These are phyloP conservation scores for Magnaporthales sp. DNA, from an alignment of 2,329 filamentous ascomycete species.

Conservation along the genomic window DNA sequence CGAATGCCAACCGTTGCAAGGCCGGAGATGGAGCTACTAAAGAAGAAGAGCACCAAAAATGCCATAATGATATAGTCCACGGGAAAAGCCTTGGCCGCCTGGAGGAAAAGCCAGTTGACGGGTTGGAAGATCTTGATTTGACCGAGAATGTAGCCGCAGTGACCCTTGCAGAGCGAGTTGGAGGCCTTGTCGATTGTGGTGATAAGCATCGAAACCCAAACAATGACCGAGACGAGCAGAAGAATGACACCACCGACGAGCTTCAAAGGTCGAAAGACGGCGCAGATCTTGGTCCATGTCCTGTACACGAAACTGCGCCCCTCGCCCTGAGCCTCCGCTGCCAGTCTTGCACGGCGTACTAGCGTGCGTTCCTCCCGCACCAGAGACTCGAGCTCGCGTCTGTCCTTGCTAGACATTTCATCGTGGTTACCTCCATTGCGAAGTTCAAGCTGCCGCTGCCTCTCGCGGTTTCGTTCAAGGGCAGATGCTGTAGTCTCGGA, in stretches of 20 bases:
- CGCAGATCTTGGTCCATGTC: slow-evolving; percentile 71
- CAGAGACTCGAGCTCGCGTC: slow-evolving; percentile 78
- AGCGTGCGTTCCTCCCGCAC: slow-evolving; percentile 87
- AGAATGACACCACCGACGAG: slow-evolving; percentile 75
- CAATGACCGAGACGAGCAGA: slow-evolving; percentile 62
- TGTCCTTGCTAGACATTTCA: slow-evolving; percentile 74
- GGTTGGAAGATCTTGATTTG: slow-evolving; percentile 89
- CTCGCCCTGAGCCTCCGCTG: slow-evolving; percentile 72
- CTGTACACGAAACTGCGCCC: slow-evolving; percentile 66
- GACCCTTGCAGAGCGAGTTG: slow-evolving; percentile 85
- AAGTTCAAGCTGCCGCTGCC: slow-evolving; percentile 83
- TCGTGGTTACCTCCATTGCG: slow-evolving; percentile 69
- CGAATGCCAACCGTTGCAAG: slow-evolving; percentile 84
- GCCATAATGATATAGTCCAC: slow-evolving; percentile 88
- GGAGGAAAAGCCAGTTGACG: slow-evolving; percentile 80
- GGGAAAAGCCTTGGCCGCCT: slow-evolving; percentile 76
- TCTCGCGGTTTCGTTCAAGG: slow-evolving; percentile 80
- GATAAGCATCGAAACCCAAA: slow-evolving; percentile 90
- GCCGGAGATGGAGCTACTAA: slow-evolving; percentile 78
- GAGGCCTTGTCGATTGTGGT: slow-evolving; percentile 94
- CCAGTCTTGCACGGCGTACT: slow-evolving; percentile 78
- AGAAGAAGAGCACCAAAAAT: slow-evolving; percentile 76
- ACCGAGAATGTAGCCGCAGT: slow-evolving; percentile 86
- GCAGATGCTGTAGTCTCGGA: slow-evolving; percentile 70
- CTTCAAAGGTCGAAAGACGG: slow-evolving; percentile 80